A percentile compares a stretch with the other conserved stretches of the same genome.
Conservation (phyloP, 2,329 filamentous ascomycete genomes). For the Colletotrichum aenigma region DNA sequence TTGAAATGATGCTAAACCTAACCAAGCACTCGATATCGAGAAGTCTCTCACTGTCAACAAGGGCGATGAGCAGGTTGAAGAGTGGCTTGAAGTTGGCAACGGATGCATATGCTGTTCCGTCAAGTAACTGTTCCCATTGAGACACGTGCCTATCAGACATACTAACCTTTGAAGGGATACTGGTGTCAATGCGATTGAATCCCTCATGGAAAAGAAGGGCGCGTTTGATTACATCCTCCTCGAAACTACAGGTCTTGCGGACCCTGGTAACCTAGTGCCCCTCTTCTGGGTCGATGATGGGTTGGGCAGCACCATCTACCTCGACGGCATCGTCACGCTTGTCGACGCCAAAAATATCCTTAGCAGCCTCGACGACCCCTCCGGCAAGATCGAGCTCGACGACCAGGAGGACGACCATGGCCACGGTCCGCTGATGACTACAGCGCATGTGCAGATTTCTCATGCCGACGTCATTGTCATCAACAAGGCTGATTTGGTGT, state of each 20-base stretch:
- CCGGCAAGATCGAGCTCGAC: slow-evolving; percentile 48
- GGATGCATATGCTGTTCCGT: slow-evolving; percentile 98
- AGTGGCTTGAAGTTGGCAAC: slow-evolving; percentile 96
- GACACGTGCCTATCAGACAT: not conserved
- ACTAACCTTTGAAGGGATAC: slow-evolving; percentile 67
- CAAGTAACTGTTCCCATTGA: slow-evolving; percentile 60
- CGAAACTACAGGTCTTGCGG: slow-evolving; percentile 93
- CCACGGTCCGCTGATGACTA: slow-evolving; percentile 77
- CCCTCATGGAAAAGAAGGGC: slow-evolving; percentile 90
- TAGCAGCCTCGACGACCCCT: slow-evolving; percentile 76
- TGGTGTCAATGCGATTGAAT: slow-evolving; percentile 93
- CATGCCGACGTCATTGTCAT: slow-evolving; percentile 95
- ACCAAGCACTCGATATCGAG: slow-evolving; percentile 87
- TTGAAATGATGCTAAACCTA: not conserved
- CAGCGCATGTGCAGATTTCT: slow-evolving; percentile 93
- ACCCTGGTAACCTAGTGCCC: slow-evolving; percentile 93
- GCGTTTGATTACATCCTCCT: slow-evolving; percentile 97
- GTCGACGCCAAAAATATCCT: slow-evolving; percentile 95
- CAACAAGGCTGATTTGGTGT: slow-evolving; percentile 91
- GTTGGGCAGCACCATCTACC: slow-evolving; percentile 90
- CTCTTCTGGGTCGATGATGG: slow-evolving; percentile 98
- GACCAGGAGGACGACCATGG: slow-evolving; percentile 44
- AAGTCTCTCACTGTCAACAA: slow-evolving; percentile 92
- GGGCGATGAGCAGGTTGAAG: slow-evolving; percentile 80
- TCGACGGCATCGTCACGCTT: slow-evolving; percentile 95